Base-by-base conservation (phyloP, 1,284 basidiomycete species). In the Austroboletus rostrupii region DNA sequence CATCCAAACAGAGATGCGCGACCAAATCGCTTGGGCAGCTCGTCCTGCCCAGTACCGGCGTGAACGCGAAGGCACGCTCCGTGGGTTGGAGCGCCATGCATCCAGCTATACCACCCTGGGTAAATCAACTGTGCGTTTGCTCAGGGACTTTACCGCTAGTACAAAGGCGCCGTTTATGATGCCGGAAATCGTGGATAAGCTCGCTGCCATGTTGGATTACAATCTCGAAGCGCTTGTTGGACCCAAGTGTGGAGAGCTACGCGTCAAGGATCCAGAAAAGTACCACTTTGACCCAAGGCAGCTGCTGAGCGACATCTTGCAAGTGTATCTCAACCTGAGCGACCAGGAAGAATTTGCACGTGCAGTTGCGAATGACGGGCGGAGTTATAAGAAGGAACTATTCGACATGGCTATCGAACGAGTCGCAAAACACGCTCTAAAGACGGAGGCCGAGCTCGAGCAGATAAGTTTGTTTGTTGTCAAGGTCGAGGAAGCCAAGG, bases 161-260 rank as follows among this genome's bases (percentile, higher is more conserved):
- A 92, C 92, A 0, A 92, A 89, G 62, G 82, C 80, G 37, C 93
- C 96, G 0, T 99, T 99, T 72, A 90, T 98, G 81, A 90, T 91
- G 69, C 88, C 91, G 3, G 97, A 99, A 71, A 97, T 99, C 49
- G 92, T 99, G 28, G 90, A 96, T 64, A 83, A 91, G 36, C 78
- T 99, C 16, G 96, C 97, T 4, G 95, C 95, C 1, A 98, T 98
- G 91, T 73, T 99, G 59, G 90, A 97, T 67, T 96, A 96, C 73
- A 98, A 98, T 63, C 75, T 99, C 21, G 85, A 90, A 46, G 85
- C 87, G 7, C 83, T 99, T 26, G 92, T 88, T 23, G 97, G 97
- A 0, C 92, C 94, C 3, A 80, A 80, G 53, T 92, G 84, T 65
- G 80, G 84, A 56, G 85, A 95, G 31, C 79, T 99, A 20, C 87